phyloP scores from a whole-genome alignment of 352 stramenopile species.

The Globisporangium echinulatum region DNA sequence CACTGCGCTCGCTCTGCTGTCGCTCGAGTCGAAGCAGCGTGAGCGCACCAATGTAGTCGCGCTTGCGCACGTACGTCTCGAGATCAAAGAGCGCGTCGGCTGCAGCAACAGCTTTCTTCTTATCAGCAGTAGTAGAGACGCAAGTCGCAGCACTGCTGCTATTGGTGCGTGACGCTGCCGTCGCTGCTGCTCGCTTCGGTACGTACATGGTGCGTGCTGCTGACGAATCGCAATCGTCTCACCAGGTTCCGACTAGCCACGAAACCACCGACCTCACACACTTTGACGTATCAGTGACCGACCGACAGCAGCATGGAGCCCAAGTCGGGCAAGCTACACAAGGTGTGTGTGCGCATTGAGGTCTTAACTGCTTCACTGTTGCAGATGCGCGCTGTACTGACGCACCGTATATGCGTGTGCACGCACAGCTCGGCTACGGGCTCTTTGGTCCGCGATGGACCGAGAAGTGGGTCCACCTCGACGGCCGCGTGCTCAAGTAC shows the following conservation, averaged over 20 bases:
- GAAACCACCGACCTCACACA: too few species aligned
- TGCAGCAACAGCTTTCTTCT: background rate
- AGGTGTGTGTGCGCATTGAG: constrained; percentile 19
- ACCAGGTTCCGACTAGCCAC: too few species aligned
- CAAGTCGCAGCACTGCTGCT: background rate
- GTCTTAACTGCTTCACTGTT: too few species aligned
- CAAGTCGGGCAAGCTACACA: constrained; percentile 63
- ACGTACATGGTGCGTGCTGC: background rate
- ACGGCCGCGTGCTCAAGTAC: constrained; percentile 64
- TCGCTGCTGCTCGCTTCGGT: background rate
- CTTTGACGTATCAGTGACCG: background rate
- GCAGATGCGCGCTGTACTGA: too few species aligned
- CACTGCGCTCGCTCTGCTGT: constrained; percentile 8
- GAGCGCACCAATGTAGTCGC: constrained; percentile 19
- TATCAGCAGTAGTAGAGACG: too few species aligned
- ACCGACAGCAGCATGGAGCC: constrained; percentile 26
- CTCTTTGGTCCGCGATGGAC: constrained; percentile 72
- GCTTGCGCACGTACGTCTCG: constrained; percentile 17
- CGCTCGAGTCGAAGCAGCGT: constrained; percentile 15
- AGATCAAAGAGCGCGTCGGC: constrained; percentile 10
- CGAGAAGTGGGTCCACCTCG: constrained; percentile 76
- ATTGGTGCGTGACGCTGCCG: too few species aligned
- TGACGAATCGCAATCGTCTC: background rate
- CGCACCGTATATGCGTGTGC: background rate
- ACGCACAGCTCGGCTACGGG: constrained; percentile 33